These are phyloP conservation scores for Penicillium sclerotigenum DNA, from an alignment of 2,329 filamentous ascomycete species.

Conservation along the genomic window DNA sequence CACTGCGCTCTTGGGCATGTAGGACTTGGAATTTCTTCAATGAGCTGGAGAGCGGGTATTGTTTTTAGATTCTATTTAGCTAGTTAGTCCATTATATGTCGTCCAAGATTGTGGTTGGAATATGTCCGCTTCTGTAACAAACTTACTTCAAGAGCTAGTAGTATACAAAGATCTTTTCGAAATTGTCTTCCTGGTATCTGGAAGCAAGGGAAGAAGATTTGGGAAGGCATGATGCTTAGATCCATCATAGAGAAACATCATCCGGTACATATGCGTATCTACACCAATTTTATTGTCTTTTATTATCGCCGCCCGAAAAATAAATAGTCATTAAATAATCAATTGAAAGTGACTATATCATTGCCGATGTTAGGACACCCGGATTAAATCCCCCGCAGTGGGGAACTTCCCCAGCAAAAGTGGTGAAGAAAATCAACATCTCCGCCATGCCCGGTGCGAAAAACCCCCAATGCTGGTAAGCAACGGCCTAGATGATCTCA, in stretches of 20 bases:
- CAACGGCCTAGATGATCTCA: neutral
- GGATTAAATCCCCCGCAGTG: constrained; percentile 5
- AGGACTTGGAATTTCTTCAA: neutral
- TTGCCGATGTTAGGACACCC: neutral
- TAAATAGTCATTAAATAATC: neutral
- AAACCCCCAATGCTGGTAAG: constrained; percentile 19
- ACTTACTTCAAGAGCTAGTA: too few relatives aligned
- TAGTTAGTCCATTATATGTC: neutral
- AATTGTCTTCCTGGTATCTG: too few relatives aligned
- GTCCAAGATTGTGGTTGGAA: neutral
- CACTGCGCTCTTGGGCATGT: neutral
- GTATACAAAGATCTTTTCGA: too few relatives aligned
- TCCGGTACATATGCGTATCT: neutral
- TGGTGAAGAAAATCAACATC: neutral
- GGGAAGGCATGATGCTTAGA: neutral
- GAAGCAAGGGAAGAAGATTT: neutral
- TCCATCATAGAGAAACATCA: neutral
- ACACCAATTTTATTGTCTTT: too few relatives aligned
- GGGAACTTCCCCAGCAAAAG: constrained; percentile 1
- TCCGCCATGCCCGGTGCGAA: constrained; percentile 9
- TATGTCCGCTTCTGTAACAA: too few relatives aligned
- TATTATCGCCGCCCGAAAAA: too few relatives aligned
- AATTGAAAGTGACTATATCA: neutral
- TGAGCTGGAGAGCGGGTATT: neutral
- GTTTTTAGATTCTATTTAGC: neutral